A percentile compares a stretch with the other conserved stretches of the same genome.
Evolutionary conservation across 2,329 filamentous ascomycete species (phyloP).

Genomic region (Penicillium freii): DNA sequence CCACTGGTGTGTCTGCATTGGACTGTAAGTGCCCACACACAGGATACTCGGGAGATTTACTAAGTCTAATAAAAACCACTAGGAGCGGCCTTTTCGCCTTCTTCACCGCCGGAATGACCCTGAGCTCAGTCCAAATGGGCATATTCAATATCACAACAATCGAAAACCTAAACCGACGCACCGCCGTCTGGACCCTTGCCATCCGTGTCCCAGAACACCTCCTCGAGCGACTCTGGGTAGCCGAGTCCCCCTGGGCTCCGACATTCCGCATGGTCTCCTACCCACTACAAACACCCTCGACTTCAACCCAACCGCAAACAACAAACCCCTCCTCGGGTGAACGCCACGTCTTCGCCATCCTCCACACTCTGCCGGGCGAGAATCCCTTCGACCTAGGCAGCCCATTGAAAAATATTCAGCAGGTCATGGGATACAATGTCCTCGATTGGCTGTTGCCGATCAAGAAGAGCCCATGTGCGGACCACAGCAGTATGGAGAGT

Average conservation of each 20-base stretch:
- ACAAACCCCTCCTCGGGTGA: constrained; percentile 48
- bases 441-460: constrained; percentile 81
- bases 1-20: constrained; percentile 66
- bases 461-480: constrained; percentile 68
- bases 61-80: constrained; percentile 18
- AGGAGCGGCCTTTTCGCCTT: constrained; percentile 69
- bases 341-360: constrained; percentile 71
- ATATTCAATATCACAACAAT: constrained; percentile 78
- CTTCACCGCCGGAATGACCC: constrained; percentile 76
- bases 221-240: constrained; percentile 31
- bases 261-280: constrained; percentile 44
- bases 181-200: constrained; percentile 69
- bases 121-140: constrained; percentile 68
- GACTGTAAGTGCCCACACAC: constrained; percentile 47
- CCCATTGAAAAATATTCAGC: constrained; percentile 66
- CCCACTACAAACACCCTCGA: constrained; percentile 34
- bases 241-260: constrained; percentile 36
- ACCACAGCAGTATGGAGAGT: constrained; percentile 63
- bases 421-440: constrained; percentile 71
- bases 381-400: constrained; percentile 81
- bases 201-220: constrained; percentile 62
- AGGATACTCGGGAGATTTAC: neutral
- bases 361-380: constrained; percentile 69
- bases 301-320: constrained; percentile 16
- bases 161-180: constrained; percentile 66